Evolutionary conservation across 169 alveolate genomes (phyloP).

Genomic region (Pseudocohnilembus persalinus): DNA sequence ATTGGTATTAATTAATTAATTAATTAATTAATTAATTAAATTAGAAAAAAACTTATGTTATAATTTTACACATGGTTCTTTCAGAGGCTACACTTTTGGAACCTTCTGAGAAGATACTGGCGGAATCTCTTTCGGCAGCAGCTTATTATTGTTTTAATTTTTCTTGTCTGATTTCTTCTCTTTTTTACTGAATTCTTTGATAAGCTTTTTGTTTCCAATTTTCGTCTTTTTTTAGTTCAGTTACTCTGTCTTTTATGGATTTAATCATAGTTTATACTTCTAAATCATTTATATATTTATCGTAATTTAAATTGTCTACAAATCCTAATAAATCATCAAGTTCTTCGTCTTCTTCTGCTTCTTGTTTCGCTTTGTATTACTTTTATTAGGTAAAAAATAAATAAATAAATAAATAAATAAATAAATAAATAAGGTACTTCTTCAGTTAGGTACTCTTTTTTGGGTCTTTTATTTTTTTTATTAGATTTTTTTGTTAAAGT

Average conservation of each 20-base stretch:
- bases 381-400: too few relatives aligned
- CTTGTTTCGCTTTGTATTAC: neutral
- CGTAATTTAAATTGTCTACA: constrained; percentile 13
- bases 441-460: constrained; percentile 33
- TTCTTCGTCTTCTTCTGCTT: constrained; percentile 18
- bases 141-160: constrained; percentile 17
- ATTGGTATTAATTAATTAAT: too few relatives aligned
- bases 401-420: too few relatives aligned
- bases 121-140: constrained; percentile 35
- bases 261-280: constrained; percentile 22
- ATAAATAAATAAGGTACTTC: too few relatives aligned
- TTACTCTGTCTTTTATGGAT: constrained; percentile 14
- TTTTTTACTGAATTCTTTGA: constrained; percentile 47
- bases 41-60: neutral
- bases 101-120: constrained; percentile 33
- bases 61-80: constrained; percentile 21
- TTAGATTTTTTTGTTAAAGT: neutral
- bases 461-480: constrained; percentile 48
- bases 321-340: constrained; percentile 13
- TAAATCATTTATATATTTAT: constrained; percentile 22
- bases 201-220: constrained; percentile 64
- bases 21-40: neutral
- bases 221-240: constrained; percentile 37
- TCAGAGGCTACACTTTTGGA: constrained; percentile 34
- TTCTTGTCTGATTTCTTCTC: constrained; percentile 29